Conservation (phyloP, 2,329 filamentous ascomycete species). For the Arthroderma sp. region DNA sequence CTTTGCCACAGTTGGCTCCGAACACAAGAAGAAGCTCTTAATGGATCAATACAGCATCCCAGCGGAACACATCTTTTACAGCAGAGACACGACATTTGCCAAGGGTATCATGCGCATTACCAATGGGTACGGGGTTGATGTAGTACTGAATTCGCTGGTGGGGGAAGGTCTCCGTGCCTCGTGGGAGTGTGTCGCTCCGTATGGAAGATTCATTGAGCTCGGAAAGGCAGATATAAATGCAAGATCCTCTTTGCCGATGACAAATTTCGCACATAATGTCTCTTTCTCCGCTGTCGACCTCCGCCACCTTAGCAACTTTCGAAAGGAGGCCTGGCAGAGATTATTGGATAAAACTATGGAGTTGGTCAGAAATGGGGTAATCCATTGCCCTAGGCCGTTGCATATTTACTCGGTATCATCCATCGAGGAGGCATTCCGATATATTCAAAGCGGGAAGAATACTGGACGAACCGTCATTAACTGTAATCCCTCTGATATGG, state of each 20-base stretch:
- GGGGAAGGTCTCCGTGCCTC: neutral
- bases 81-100: neutral
- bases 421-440: constrained; percentile 16
- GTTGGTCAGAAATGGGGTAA: too few relatives aligned
- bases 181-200: constrained; percentile 6
- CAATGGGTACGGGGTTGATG: constrained; percentile 5
- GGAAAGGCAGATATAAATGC: neutral
- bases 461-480: constrained; percentile 15
- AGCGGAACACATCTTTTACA: constrained; percentile 6
- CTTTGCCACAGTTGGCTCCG: constrained; percentile 7
- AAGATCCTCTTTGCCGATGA: neutral
- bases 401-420: too few relatives aligned
- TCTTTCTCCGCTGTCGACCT: too few relatives aligned
- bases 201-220: constrained; percentile 7
- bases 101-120: constrained; percentile 1
- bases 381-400: too few relatives aligned
- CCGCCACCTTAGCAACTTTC: too few relatives aligned
- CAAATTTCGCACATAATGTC: neutral
- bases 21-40: constrained; percentile 6
- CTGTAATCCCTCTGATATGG: constrained; percentile 8
- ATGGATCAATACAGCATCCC: constrained; percentile 3
- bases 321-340: too few relatives aligned
- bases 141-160: constrained; percentile 5
- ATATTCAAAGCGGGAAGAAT: constrained; percentile 13
- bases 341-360: too few relatives aligned